Conservation (phyloP, 148 eudicot species). For the Chenopodium berlandieri region DNA sequence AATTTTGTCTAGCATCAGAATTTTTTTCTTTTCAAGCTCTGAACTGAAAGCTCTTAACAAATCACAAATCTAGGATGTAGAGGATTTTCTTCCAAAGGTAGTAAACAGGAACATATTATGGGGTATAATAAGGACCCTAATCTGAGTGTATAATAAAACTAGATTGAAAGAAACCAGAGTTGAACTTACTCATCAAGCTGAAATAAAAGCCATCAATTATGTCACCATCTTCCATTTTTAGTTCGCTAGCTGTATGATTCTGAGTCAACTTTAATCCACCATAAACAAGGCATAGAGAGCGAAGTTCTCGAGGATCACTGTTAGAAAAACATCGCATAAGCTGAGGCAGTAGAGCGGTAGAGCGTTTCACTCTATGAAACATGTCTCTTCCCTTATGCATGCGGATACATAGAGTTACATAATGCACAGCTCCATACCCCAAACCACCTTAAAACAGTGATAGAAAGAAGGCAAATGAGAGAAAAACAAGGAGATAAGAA, state of each 20-base stretch:
- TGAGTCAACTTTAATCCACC: neutral
- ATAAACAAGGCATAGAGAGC: neutral
- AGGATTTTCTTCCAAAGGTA: neutral
- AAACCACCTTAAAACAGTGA: neutral
- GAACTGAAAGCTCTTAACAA: neutral
- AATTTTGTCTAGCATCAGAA: neutral
- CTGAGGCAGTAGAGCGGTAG: neutral
- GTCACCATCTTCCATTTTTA: conserved; percentile 5
- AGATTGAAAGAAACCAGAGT: neutral
- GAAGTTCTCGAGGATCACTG: neutral
- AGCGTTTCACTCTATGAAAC: neutral
- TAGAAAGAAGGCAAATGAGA: no score
- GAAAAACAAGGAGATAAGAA: no score
- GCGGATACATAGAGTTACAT: neutral
- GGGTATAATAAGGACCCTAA: neutral
- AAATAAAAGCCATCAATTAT: neutral
- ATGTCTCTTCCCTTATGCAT: conserved; percentile 1
- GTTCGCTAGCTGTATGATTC: neutral
- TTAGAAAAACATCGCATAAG: neutral
- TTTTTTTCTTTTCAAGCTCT: neutral
- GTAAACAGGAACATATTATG: neutral
- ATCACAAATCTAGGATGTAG: neutral
- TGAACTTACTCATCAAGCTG: neutral
- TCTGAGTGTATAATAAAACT: neutral
- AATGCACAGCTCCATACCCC: neutral